These are phyloP conservation scores for Fusarium drepaniforme DNA, from an alignment of 2,329 filamentous ascomycete genomes.

Conservation along the genomic window DNA sequence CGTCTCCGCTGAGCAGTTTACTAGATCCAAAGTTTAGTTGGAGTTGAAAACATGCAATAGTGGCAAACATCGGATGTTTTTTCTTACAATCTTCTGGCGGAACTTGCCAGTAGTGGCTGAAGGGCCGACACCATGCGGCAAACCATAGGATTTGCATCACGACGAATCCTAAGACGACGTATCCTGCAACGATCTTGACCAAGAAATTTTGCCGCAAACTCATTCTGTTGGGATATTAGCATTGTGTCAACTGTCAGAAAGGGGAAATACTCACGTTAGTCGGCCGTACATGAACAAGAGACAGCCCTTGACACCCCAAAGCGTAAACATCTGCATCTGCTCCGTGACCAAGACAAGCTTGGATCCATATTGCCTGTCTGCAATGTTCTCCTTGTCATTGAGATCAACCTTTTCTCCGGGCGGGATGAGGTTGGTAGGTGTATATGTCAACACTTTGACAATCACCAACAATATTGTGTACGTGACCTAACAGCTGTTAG, in stretches of 20 bases:
- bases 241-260: accelerated
- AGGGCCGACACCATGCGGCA: slow-evolving; percentile 65
- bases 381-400: slow-evolving; percentile 56
- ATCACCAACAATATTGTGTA: slow-evolving; percentile 40
- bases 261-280: slow-evolving; percentile 54
- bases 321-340: slow-evolving; percentile 69
- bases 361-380: slow-evolving; percentile 62
- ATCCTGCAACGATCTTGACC: slow-evolving; percentile 60
- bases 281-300: slow-evolving; percentile 66
- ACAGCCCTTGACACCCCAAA: slow-evolving; percentile 66
- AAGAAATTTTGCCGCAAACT: slow-evolving; percentile 57
- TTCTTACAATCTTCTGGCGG: slow-evolving; percentile 58
- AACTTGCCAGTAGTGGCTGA: slow-evolving; percentile 61
- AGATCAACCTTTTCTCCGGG: slow-evolving; percentile 58
- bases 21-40: not conserved
- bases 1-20: slow-evolving; percentile 62
- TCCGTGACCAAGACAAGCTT: slow-evolving; percentile 73
- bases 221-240: slow-evolving; percentile 41
- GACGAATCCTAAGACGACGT: slow-evolving; percentile 56
- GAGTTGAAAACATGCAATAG: accelerated
- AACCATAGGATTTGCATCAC: slow-evolving; percentile 64
- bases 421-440: slow-evolving; percentile 69
- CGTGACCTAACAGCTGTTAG: too few species aligned
- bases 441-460: slow-evolving; percentile 44
- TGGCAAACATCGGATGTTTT: not conserved